These are phyloP conservation scores for Verticillium alfalfae DNA, from an alignment of 2,329 filamentous ascomycete genomes.

Conservation along the genomic window DNA sequence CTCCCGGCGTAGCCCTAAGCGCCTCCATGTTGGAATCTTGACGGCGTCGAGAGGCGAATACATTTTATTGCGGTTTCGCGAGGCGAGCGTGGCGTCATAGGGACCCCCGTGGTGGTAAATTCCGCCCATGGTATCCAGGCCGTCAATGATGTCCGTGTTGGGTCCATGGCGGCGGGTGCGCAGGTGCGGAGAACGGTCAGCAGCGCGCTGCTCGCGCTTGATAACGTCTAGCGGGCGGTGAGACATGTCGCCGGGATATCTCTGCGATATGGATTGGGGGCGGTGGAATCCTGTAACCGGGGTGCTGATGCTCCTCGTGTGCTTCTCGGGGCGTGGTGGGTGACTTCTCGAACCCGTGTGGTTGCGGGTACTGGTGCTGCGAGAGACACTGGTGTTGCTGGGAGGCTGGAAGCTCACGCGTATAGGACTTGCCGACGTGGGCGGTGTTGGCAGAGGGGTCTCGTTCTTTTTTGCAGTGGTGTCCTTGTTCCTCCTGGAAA, in stretches of 20 bases:
- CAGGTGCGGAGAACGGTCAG: constrained; percentile 62
- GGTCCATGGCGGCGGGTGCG: constrained; percentile 60
- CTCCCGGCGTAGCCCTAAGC: constrained; percentile 72
- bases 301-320: constrained; percentile 9
- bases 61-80: constrained; percentile 61
- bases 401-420: constrained; percentile 31
- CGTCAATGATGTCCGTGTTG: constrained; percentile 74
- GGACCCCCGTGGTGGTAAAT: constrained; percentile 87
- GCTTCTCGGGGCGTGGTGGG: background rate
- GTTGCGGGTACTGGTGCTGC: constrained; percentile 16
- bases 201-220: constrained; percentile 54
- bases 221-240: constrained; percentile 64
- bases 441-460: constrained; percentile 37
- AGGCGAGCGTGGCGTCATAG: constrained; percentile 74
- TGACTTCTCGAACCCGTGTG: background rate
- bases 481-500: constrained; percentile 12
- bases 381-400: constrained; percentile 23
- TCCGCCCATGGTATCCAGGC: constrained; percentile 63
- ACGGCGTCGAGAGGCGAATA: constrained; percentile 74
- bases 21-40: constrained; percentile 67
- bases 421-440: constrained; percentile 47
- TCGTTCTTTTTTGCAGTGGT: constrained; percentile 1
- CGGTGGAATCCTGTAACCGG: constrained; percentile 12
- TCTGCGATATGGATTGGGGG: constrained; percentile 44
- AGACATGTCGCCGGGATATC: constrained; percentile 60